These are phyloP conservation scores for Ustilago loliicola DNA, from an alignment of 1,284 basidiomycete genomes.

Conservation along the genomic window DNA sequence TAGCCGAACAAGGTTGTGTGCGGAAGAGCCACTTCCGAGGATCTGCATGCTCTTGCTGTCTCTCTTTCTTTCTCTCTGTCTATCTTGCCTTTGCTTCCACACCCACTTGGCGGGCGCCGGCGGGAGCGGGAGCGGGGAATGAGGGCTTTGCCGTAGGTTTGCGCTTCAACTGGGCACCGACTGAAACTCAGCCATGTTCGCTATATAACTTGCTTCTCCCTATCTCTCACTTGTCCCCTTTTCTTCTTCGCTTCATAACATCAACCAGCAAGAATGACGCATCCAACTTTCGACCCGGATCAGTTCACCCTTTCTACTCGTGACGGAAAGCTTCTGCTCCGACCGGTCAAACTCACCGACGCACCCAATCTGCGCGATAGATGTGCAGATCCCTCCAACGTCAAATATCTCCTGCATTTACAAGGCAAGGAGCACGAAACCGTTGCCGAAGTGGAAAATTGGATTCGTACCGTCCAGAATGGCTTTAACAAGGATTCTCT, in stretches of 20 bases:
- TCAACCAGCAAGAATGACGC: conserved; percentile 16
- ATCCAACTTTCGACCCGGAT: conserved; percentile 31
- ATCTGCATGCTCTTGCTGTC: no score
- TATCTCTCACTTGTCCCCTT: background rate
- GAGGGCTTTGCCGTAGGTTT: no score
- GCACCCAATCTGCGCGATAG: conserved; percentile 38
- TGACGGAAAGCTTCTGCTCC: conserved; percentile 3
- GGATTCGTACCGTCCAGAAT: conserved; percentile 27
- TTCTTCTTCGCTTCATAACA: background rate
- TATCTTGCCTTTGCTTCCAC: background rate
- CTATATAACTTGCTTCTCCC: background rate
- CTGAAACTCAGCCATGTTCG: no score
- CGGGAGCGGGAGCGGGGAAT: no score
- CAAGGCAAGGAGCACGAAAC: conserved; percentile 41
- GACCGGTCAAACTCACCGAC: conserved; percentile 30
- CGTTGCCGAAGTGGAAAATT: conserved; percentile 20
- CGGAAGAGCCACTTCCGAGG: background rate
- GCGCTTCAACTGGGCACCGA: no score
- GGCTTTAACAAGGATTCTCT: conserved; percentile 41
- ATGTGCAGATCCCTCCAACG: conserved; percentile 30
- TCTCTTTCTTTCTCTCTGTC: no score
- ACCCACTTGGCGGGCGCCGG: no score
- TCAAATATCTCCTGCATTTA: conserved; percentile 30
- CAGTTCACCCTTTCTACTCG: conserved; percentile 13
- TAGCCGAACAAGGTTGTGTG: background rate